Evolutionary conservation across 257 asterid genomes (phyloP).

Genomic region (Solanum clarkiae): DNA sequence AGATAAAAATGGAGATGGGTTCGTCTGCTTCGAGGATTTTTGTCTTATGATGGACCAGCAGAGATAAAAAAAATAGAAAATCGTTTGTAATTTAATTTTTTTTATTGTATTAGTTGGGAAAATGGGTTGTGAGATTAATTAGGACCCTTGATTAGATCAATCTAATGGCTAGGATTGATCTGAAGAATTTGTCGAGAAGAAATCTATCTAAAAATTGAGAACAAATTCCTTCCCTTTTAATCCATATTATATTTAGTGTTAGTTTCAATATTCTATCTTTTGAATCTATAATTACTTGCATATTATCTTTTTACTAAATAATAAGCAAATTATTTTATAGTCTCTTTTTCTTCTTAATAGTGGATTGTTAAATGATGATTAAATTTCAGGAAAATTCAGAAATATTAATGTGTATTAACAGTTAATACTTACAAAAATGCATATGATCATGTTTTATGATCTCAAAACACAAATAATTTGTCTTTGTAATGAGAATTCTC

Average conservation of each 20-base stretch:
- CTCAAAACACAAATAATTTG: too few relatives aligned
- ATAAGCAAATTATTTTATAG: too few relatives aligned
- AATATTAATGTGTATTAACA: too few relatives aligned
- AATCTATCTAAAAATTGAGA: neutral
- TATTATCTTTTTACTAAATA: too few relatives aligned
- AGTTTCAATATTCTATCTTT: neutral
- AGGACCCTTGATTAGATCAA: neutral
- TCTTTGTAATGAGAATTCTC: too few relatives aligned
- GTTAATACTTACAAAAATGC: too few relatives aligned
- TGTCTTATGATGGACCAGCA: slow-evolving; percentile 64
- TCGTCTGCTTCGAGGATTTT: slow-evolving; percentile 85
- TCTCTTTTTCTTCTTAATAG: too few relatives aligned
- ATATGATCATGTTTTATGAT: too few relatives aligned
- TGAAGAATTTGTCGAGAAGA: neutral
- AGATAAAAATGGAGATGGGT: slow-evolving; percentile 69
- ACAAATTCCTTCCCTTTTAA: neutral
- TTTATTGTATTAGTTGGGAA: neutral
- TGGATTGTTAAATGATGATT: too few relatives aligned
- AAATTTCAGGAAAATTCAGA: too few relatives aligned
- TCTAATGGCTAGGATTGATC: slow-evolving; percentile 9
- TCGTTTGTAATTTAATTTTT: neutral
- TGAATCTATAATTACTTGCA: neutral
- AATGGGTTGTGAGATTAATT: neutral
- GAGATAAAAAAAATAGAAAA: neutral
- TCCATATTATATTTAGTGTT: neutral